Evolutionary conservation across 345 rosid species (phyloP).

Genomic region (Excoecaria agallocha): DNA sequence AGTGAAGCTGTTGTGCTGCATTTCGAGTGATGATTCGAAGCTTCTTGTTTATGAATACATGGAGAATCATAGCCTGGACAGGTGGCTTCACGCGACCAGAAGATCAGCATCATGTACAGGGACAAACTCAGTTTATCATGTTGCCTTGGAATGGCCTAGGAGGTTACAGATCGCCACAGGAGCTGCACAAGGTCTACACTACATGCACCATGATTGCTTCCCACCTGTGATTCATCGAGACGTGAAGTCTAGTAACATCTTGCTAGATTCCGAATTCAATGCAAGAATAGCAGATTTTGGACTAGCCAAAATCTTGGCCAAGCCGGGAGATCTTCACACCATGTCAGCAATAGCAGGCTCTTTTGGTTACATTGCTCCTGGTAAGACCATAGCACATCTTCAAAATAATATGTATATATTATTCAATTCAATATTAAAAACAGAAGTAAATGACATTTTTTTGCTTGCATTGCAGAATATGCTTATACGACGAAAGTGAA

Average conservation of each 20-base stretch:
- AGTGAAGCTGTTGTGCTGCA: conserved; percentile 79
- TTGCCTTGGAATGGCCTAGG: conserved; percentile 53
- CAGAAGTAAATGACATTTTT: background rate
- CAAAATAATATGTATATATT: background rate
- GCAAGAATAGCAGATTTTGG: conserved; percentile 93
- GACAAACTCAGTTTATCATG: conserved; percentile 19
- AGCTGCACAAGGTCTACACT: conserved; percentile 80
- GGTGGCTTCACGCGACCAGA: conserved; percentile 72
- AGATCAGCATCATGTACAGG: conserved; percentile 23
- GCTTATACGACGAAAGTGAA: conserved; percentile 75
- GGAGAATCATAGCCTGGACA: conserved; percentile 81
- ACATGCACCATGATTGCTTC: conserved; percentile 83
- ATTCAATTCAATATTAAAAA: background rate
- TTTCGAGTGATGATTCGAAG: conserved; percentile 77
- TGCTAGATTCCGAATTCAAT: conserved; percentile 68
- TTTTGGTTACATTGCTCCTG: conserved; percentile 86
- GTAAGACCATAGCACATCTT: conserved; percentile 32
- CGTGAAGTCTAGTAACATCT: conserved; percentile 81
- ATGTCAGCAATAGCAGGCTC: conserved; percentile 93
- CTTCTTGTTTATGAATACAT: conserved; percentile 90
- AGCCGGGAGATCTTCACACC: conserved; percentile 61
- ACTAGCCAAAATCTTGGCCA: conserved; percentile 65
- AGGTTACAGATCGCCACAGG: conserved; percentile 78
- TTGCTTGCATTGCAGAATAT: conserved; percentile 48
- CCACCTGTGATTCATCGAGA: conserved; percentile 83